Evolutionary conservation across 2,329 filamentous ascomycete species (phyloP).

Genomic region (Scedosporium apiospermum): DNA sequence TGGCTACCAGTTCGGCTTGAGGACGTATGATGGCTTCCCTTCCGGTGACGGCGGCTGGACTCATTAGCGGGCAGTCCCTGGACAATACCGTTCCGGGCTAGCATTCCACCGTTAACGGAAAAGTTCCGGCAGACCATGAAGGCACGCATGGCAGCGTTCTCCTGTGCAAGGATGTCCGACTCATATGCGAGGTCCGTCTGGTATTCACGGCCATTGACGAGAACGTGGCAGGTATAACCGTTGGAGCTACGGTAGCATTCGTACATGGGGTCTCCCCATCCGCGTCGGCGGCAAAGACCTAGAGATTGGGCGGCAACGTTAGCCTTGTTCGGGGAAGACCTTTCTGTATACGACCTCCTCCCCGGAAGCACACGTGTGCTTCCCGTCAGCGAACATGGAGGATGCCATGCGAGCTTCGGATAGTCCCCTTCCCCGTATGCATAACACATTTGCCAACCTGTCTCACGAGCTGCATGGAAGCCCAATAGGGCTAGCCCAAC

Average conservation of each 20-base stretch:
- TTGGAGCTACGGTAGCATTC: conserved; percentile 64
- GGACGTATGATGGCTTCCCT: conserved; percentile 42
- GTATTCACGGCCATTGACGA: conserved; percentile 95
- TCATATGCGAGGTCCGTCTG: conserved; percentile 81
- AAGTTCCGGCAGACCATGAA: conserved; percentile 98
- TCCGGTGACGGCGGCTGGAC: conserved; percentile 37
- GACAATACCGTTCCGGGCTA: conserved; percentile 58
- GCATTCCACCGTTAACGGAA: conserved; percentile 92
- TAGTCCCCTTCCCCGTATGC: not conserved
- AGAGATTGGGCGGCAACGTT: conserved; percentile 10
- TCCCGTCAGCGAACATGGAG: not conserved
- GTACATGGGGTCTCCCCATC: conserved; percentile 87
- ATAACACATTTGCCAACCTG: not conserved
- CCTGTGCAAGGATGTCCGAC: conserved; percentile 72
- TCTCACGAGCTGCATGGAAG: not conserved
- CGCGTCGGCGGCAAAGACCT: conserved; percentile 92
- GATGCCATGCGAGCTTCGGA: not conserved
- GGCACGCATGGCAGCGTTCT: conserved; percentile 89
- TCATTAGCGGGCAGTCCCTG: conserved; percentile 53
- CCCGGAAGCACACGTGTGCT: not conserved
- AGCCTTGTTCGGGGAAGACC: not conserved
- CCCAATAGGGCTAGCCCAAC: conserved; percentile 2
- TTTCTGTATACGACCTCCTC: not conserved
- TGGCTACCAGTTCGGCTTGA: conserved; percentile 32
- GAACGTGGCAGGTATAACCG: conserved; percentile 81